These are phyloP conservation scores for Globisporangium takayamanum DNA, from an alignment of 352 stramenopile species.

Conservation along the genomic window DNA sequence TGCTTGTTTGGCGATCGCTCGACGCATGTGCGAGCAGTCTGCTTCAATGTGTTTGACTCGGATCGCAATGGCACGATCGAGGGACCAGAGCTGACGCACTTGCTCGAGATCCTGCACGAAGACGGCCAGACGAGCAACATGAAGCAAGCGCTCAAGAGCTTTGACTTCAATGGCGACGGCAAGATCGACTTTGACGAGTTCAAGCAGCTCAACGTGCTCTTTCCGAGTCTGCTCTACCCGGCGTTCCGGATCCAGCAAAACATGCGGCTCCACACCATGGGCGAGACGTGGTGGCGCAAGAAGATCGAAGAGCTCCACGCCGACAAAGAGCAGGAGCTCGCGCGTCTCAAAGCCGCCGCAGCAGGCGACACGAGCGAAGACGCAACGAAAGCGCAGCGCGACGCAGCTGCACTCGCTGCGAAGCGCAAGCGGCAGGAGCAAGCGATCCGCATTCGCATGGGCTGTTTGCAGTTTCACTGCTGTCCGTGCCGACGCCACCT, in stretches of 20 bases:
- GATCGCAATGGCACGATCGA: constrained; percentile 75
- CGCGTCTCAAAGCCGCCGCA: constrained; percentile 19
- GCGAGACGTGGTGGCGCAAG: constrained; percentile 54
- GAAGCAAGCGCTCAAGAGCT: constrained; percentile 47
- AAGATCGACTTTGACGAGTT: constrained; percentile 75
- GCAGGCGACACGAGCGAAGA: constrained; percentile 25
- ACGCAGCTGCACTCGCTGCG: constrained; percentile 16
- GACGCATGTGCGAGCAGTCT: constrained; percentile 27
- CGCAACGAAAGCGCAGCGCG: constrained; percentile 21
- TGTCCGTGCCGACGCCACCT: constrained; percentile 51
- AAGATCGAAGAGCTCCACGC: constrained; percentile 46
- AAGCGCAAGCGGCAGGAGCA: constrained; percentile 55
- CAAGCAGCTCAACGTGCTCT: constrained; percentile 49
- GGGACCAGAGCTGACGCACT: constrained; percentile 44
- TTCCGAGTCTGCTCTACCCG: constrained; percentile 60
- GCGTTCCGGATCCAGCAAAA: constrained; percentile 72
- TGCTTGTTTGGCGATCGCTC: background rate
- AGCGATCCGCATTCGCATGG: constrained; percentile 57
- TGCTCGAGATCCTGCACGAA: constrained; percentile 63
- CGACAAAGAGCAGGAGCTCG: constrained; percentile 39
- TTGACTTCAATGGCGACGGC: constrained; percentile 66
- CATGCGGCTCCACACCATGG: constrained; percentile 61
- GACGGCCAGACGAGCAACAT: constrained; percentile 67
- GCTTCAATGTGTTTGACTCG: constrained; percentile 70
- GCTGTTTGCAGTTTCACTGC: constrained; percentile 56